Evolutionary conservation across 2,329 filamentous ascomycete species (phyloP).

Genomic region (Sclerotinia nivalis): DNA sequence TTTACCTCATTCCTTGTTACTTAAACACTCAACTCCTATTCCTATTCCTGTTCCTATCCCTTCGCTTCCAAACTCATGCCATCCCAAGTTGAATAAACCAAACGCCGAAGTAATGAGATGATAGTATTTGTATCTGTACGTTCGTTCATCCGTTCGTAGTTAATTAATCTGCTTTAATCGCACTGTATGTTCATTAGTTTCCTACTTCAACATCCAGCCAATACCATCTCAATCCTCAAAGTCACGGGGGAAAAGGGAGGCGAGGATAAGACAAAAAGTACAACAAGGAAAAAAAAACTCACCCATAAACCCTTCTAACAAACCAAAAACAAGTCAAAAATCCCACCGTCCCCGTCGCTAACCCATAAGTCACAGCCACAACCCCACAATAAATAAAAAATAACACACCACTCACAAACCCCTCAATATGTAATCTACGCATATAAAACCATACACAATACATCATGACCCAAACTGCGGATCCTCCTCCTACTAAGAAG

Average conservation of each 20-base stretch:
- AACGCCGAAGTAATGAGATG: constrained; percentile 1
- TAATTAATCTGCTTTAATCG: constrained; percentile 23
- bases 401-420: constrained; percentile 74
- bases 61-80: neutral
- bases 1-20: neutral
- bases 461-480: constrained; percentile 76
- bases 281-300: constrained; percentile 42
- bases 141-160: neutral
- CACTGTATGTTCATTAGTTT: neutral
- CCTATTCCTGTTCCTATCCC: neutral
- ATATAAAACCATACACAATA: constrained; percentile 86
- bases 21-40: neutral
- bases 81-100: neutral
- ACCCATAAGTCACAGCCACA: constrained; percentile 76
- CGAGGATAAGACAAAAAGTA: neutral
- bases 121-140: neutral
- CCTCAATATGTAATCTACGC: constrained; percentile 76
- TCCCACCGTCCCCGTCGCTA: constrained; percentile 80
- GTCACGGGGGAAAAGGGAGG: too few species aligned
- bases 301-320: constrained; percentile 80
- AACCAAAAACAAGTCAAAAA: constrained; percentile 84
- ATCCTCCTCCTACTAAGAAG: constrained; percentile 76
- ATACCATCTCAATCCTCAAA: too few species aligned
- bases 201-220: neutral
- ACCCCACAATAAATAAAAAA: constrained; percentile 87